Conservation (phyloP, 2,329 filamentous ascomycete genomes). For the Hypoxylon sp. region DNA sequence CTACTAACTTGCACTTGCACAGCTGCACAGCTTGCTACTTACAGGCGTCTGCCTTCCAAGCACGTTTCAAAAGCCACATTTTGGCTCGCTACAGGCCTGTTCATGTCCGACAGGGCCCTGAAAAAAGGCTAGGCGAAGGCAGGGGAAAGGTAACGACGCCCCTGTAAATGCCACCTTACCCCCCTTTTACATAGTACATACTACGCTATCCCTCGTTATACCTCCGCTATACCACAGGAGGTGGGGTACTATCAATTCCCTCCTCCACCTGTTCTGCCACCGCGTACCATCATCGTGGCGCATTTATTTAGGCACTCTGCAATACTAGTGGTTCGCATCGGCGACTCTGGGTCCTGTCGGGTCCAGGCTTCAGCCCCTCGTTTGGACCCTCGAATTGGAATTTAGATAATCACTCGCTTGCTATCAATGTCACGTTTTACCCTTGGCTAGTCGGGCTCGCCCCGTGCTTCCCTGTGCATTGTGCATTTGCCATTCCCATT, state of each 20-base stretch:
- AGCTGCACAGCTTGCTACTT: background rate
- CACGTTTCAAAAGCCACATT: slow-evolving; percentile 35
- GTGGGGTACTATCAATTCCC: background rate
- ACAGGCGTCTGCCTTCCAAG: slow-evolving; percentile 6
- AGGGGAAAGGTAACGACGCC: background rate
- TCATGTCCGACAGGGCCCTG: background rate
- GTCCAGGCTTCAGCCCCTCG: slow-evolving; percentile 23
- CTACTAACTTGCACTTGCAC: background rate
- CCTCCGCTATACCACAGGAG: background rate
- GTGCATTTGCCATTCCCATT: background rate
- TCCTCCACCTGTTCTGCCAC: background rate
- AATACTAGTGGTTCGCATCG: slow-evolving; percentile 14
- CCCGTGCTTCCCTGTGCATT: slow-evolving; percentile 15
- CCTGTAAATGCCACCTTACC: background rate
- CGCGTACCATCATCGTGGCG: slow-evolving; percentile 17
- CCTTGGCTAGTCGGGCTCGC: slow-evolving; percentile 9
- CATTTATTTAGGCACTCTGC: slow-evolving; percentile 25
- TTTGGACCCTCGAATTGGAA: slow-evolving; percentile 32
- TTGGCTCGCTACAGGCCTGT: slow-evolving; percentile 16
- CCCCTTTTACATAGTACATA: background rate
- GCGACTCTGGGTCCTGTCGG: slow-evolving; percentile 7
- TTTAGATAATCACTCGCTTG: slow-evolving; percentile 38
- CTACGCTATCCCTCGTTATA: background rate
- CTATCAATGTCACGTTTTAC: slow-evolving; percentile 34
- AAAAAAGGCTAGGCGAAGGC: background rate